phyloP scores from a whole-genome alignment of 2,329 filamentous ascomycete species.

The Botrytis hyacinthi region DNA sequence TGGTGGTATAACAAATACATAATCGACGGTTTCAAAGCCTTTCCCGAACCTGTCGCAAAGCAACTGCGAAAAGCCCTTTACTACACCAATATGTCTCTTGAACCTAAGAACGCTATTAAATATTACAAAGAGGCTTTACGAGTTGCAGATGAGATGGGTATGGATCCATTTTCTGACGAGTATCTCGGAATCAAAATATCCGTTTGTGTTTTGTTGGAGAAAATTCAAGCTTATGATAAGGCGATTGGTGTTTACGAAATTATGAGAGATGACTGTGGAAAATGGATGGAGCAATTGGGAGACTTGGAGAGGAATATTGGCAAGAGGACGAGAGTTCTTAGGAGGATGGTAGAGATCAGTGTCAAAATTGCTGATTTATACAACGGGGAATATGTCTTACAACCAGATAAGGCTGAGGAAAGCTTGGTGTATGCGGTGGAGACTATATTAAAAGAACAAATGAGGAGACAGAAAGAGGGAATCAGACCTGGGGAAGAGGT shows the following conservation, averaged over 20 bases:
- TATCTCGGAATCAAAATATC: constrained; percentile 86
- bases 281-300: constrained; percentile 58
- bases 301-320: constrained; percentile 45
- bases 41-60: constrained; percentile 69
- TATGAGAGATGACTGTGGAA: constrained; percentile 66
- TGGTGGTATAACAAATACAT: constrained; percentile 39
- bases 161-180: constrained; percentile 90
- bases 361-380: constrained; percentile 87
- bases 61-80: constrained; percentile 82
- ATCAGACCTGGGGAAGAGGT: constrained; percentile 67
- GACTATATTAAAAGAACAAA: constrained; percentile 70
- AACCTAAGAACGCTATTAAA: constrained; percentile 74
- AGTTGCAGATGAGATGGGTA: constrained; percentile 66
- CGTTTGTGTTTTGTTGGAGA: constrained; percentile 76
- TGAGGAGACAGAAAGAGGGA: constrained; percentile 55
- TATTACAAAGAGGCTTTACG: constrained; percentile 80
- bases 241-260: constrained; percentile 76
- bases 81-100: constrained; percentile 74
- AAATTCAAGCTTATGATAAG: constrained; percentile 65
- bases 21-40: constrained; percentile 50
- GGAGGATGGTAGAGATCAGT: constrained; percentile 70
- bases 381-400: constrained; percentile 69
- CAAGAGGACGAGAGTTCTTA: constrained; percentile 64
- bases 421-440: constrained; percentile 79
- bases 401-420: constrained; percentile 72